Conservation (phyloP, 257 asterid genomes). For the Buddleja alternifolia region DNA sequence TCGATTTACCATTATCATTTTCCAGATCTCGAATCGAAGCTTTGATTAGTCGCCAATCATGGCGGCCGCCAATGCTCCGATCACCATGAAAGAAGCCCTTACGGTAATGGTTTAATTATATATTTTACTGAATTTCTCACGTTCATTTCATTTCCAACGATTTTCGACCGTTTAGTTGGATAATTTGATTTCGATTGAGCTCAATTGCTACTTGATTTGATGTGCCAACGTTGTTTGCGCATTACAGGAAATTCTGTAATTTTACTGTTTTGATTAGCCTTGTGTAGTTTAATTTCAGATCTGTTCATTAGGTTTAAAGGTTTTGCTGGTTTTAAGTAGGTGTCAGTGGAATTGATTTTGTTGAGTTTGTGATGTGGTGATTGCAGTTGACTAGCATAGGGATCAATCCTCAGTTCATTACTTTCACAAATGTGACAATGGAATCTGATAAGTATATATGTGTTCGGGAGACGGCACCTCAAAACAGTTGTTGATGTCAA, state of each 20-base stretch:
- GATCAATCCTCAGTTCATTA: slow-evolving; percentile 90
- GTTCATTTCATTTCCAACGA: slow-evolving; percentile 9
- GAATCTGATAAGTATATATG: slow-evolving; percentile 98
- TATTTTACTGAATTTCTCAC: slow-evolving; percentile 22
- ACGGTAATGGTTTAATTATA: slow-evolving; percentile 53
- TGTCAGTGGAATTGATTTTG: slow-evolving; percentile 35
- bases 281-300: slow-evolving; percentile 44
- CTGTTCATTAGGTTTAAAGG: slow-evolving; percentile 31
- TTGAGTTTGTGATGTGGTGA: slow-evolving; percentile 40
- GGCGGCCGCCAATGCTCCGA: slow-evolving; percentile 99
- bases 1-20: slow-evolving; percentile 30
- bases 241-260: slow-evolving; percentile 10
- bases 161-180: slow-evolving; percentile 6
- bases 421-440: slow-evolving; percentile 96
- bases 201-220: slow-evolving; percentile 31
- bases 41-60: slow-evolving; percentile 56
- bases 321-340: slow-evolving; percentile 8
- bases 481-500: no score
- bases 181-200: slow-evolving; percentile 15
- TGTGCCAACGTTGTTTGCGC: slow-evolving; percentile 21
- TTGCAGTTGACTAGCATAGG: slow-evolving; percentile 93
- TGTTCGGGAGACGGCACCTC: slow-evolving; percentile 96
- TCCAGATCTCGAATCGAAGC: slow-evolving; percentile 60
- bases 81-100: slow-evolving; percentile 93
- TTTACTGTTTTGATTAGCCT: slow-evolving; percentile 27